Percentiles rank a stretch among this genome's conserved stretches.
Conservation (phyloP, 495 filamentous ascomycete species). For the Aspergillus hancockii region DNA sequence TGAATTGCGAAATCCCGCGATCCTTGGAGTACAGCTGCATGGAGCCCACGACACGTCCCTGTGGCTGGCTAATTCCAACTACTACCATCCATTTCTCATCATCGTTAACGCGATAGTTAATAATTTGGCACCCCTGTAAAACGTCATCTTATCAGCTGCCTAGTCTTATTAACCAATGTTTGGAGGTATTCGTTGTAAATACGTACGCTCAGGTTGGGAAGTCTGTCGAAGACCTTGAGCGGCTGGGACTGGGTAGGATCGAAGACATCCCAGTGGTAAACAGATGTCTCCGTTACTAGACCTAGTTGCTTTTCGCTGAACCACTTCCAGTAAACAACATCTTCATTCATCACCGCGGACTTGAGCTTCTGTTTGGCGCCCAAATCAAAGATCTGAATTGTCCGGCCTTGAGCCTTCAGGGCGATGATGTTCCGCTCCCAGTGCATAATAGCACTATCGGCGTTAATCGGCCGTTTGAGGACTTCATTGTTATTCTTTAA, state of each 20-base stretch:
- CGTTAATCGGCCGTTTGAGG: slow-evolving; percentile 93
- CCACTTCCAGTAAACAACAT: slow-evolving; percentile 99
- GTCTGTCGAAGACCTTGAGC: slow-evolving; percentile 89
- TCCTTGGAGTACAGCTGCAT: slow-evolving; percentile 98
- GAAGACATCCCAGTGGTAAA: slow-evolving; percentile 98
- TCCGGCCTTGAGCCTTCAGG: slow-evolving; percentile 85
- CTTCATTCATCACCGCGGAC: slow-evolving; percentile 91
- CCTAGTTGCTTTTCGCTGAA: slow-evolving; percentile 84
- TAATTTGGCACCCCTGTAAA: slow-evolving; percentile 87
- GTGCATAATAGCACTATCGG: slow-evolving; percentile 99
- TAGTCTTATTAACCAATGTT: background rate
- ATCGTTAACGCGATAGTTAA: slow-evolving; percentile 96
- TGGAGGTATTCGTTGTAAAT: background rate
- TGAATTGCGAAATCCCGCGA: slow-evolving; percentile 93
- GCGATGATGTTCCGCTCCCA: slow-evolving; percentile 95
- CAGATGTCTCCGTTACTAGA: slow-evolving; percentile 81
- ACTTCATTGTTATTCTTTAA: slow-evolving; percentile 93
- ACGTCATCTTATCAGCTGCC: slow-evolving; percentile 17
- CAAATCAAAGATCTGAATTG: slow-evolving; percentile 97
- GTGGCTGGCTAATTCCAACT: slow-evolving; percentile 90
- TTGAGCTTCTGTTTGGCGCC: slow-evolving; percentile 88
- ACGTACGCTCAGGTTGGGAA: slow-evolving; percentile 81
- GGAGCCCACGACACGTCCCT: slow-evolving; percentile 88
- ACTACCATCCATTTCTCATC: slow-evolving; percentile 98
- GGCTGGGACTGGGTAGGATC: slow-evolving; percentile 74